Base-by-base conservation (phyloP, 1,139 yeast species). In the Suhomyces yuchorum region DNA sequence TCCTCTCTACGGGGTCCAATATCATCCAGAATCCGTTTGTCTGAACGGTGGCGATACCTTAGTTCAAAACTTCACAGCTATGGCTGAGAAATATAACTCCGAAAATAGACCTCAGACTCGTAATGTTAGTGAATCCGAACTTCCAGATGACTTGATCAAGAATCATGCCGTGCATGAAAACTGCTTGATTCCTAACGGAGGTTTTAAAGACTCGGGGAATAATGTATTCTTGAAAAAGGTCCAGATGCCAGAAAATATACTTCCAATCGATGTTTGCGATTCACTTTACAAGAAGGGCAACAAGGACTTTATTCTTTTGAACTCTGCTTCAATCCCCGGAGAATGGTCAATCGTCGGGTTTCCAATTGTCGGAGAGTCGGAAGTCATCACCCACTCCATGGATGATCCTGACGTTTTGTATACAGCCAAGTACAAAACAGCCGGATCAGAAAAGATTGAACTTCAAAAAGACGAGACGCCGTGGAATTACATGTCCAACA, bases 11-110 rank as follows among this genome's bases (percentile, higher is more conserved):
- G 99, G 97, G 0, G 97, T 95, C 2, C 99, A 95, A 59, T 95
- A 92, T 60, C 99, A 95, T 60, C 99, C 99, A 0, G 99, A 95
- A 61, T 90, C 97, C 0, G 81, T 93, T 37, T 90, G 97, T 59
- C 91, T 98, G 0, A 70, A 74, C 11, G 61, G 69, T 43, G 99
- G 99, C 1, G 73, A 64, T 3, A 62, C 66, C 7, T 66, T 93
- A 48, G 63, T 92, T 3, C 54, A 57, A 19, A 87, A 87, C 60
- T 93, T 93, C 62, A 78, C 89, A 70, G 32, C 51, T 0, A 53
- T 82, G 28, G 89, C 95, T 0, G 43, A 49, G 1, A 53, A 57
- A 1, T 74, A 66, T 59, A 81, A 80, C 54, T 40, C 40, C 9
- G 23, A 33, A 12, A 19, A 52, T 33, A 48, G 66, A 41, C 49